Conservation (phyloP, 805 yeast species). For the Candida vaughaniae region DNA sequence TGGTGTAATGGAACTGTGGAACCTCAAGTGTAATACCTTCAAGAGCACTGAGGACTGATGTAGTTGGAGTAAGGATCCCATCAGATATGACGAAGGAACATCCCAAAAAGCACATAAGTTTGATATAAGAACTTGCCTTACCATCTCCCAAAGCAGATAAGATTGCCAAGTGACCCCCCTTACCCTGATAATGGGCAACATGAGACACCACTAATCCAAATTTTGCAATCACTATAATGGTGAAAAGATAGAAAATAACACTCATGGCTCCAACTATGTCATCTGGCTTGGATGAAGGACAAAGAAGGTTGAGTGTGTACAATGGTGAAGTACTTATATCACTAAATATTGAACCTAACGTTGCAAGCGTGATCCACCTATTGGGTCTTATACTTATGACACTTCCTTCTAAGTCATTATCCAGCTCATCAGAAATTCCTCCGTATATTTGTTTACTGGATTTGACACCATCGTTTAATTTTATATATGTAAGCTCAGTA, state of each 20-base stretch:
- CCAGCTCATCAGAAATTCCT: slow-evolving; percentile 48
- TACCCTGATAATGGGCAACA: slow-evolving; percentile 57
- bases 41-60: slow-evolving; percentile 57
- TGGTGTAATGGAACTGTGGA: not conserved
- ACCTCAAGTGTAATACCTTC: slow-evolving; percentile 46
- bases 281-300: slow-evolving; percentile 19
- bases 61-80: slow-evolving; percentile 63
- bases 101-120: slow-evolving; percentile 45
- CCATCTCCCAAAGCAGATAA: slow-evolving; percentile 45
- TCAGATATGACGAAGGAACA: slow-evolving; percentile 58
- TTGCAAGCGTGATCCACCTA: slow-evolving; percentile 24
- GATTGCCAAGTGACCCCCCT: slow-evolving; percentile 66
- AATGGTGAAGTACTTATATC: slow-evolving; percentile 64
- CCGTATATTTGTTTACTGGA: too few relatives aligned
- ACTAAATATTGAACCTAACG: slow-evolving; percentile 64
- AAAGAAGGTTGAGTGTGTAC: slow-evolving; percentile 42
- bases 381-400: too few relatives aligned
- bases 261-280: slow-evolving; percentile 53
- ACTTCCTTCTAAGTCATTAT: slow-evolving; percentile 3
- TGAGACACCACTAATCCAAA: slow-evolving; percentile 49
- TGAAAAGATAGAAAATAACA: slow-evolving; percentile 54
- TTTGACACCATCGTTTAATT: too few relatives aligned
- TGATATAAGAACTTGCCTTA: not conserved
- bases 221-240: slow-evolving; percentile 52
- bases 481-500: too few relatives aligned